Evolutionary conservation across 441 rosid species (phyloP).

Genomic region (Syzygium malaccense): DNA sequence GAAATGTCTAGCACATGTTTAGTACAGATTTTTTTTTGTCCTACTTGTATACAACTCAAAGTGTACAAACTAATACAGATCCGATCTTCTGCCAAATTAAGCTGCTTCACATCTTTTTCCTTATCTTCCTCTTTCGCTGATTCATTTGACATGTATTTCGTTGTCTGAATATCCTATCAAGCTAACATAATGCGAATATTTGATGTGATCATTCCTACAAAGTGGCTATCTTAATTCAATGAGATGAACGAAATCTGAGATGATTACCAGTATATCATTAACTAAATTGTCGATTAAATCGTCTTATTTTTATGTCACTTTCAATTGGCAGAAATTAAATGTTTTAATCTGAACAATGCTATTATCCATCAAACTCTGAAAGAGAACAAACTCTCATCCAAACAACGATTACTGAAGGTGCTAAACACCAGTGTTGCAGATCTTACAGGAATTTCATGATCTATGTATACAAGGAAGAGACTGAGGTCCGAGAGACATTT

Average conservation of each 20-base stretch:
- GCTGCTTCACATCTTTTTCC: background rate
- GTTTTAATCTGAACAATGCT: background rate
- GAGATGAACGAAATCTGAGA: background rate
- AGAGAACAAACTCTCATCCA: background rate
- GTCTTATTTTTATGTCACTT: background rate
- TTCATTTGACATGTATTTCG: background rate
- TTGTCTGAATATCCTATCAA: background rate
- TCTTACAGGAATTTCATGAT: background rate
- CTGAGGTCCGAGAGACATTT: background rate
- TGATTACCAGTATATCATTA: background rate
- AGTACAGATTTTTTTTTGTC: background rate
- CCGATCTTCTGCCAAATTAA: background rate
- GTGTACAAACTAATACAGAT: background rate
- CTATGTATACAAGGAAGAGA: background rate
- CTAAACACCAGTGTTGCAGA: background rate
- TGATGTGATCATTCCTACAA: background rate
- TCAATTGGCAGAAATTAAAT: background rate
- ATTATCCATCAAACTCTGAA: background rate
- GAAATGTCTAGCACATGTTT: background rate
- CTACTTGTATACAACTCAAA: background rate
- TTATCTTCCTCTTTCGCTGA: background rate
- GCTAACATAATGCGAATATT: background rate
- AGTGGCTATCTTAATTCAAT: background rate
- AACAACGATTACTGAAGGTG: background rate
- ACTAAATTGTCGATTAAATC: background rate